phyloP scores from a whole-genome alignment of 768 basidiomycete genomes.

The Leccinum obscurum region DNA sequence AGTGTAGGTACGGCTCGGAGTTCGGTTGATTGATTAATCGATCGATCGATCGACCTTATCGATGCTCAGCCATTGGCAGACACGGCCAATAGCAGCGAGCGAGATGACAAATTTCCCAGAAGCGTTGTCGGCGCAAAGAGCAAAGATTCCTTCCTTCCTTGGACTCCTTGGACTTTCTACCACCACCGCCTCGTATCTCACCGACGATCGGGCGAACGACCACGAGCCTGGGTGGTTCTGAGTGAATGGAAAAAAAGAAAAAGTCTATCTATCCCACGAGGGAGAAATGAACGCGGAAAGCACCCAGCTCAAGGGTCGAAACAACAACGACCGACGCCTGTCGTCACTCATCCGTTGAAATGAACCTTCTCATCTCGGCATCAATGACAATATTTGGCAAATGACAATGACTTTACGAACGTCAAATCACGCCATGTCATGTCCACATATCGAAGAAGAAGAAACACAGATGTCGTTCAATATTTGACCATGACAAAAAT shows the following conservation, averaged over 20 bases:
- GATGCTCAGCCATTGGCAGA: not conserved
- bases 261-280: not conserved
- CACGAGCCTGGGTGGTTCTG: not conserved
- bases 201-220: not conserved
- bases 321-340: not conserved
- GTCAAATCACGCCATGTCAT: not conserved
- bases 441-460: not conserved
- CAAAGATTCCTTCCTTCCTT: not conserved
- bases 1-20: not conserved
- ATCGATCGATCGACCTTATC: not conserved
- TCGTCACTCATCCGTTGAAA: not conserved
- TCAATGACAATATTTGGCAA: not conserved
- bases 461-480: conserved; percentile 11
- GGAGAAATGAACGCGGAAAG: not conserved
- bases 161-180: not conserved
- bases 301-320: not conserved
- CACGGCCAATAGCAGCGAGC: not conserved
- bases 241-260: not conserved
- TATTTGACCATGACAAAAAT: not conserved
- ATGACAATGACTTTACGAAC: not conserved
- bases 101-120: not conserved
- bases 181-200: not conserved
- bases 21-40: not conserved
- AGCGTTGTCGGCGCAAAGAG: not conserved
- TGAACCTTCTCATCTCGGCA: not conserved